A percentile compares a stretch with the other conserved stretches of the same genome.
phyloP scores from a whole-genome alignment of 176 grass and related monocot genomes.

The Ensete ventricosum region DNA sequence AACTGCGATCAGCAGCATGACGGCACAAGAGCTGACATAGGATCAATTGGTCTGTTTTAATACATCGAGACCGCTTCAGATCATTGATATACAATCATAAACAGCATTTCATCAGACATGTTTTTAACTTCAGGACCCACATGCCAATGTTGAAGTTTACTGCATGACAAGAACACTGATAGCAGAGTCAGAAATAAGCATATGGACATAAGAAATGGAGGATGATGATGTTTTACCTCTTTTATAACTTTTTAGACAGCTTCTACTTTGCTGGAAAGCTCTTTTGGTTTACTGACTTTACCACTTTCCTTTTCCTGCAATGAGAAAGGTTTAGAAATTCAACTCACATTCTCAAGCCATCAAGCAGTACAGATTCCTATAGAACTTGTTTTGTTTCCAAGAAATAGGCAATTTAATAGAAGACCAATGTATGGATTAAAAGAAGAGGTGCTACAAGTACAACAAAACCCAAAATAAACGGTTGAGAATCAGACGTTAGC shows the following conservation, averaged over 20 bases:
- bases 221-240: neutral
- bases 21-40: neutral
- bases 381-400: neutral
- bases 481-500: too few relatives aligned
- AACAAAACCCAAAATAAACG: too few relatives aligned
- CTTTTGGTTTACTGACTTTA: neutral
- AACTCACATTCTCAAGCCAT: neutral
- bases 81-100: neutral
- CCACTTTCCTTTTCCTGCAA: slow-evolving; percentile 9
- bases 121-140: too few relatives aligned
- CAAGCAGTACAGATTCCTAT: neutral
- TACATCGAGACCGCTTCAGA: too few relatives aligned
- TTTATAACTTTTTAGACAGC: neutral
- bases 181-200: neutral
- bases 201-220: neutral
- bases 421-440: neutral
- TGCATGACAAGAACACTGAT: neutral
- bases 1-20: neutral
- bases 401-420: neutral
- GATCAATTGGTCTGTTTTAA: neutral
- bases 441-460: too few relatives aligned
- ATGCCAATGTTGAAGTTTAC: neutral
- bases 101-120: neutral
- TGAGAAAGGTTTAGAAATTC: neutral
- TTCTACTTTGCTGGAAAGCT: neutral